Base-by-base conservation (phyloP, 2,329 filamentous ascomycete species). In the Neoarthrinium moseri region DNA sequence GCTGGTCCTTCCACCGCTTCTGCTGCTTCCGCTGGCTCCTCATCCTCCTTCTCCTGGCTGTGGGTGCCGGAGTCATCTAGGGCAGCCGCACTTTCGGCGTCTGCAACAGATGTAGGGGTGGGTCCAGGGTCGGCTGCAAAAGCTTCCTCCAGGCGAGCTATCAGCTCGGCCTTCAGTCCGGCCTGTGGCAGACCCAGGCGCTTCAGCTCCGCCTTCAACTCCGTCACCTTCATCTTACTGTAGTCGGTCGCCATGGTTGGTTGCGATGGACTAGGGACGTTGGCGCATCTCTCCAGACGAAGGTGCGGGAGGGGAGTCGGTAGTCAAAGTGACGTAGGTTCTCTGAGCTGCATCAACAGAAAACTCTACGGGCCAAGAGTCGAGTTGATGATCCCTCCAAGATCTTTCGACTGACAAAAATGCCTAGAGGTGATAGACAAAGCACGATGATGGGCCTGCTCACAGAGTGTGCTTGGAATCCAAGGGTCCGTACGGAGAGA, bases 181-280 rank as follows among this genome's bases (percentile, higher is more conserved):
- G 80, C 79, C 50, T 83, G 78, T 5, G 82, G 71, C 30, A 91
- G 77, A n/a, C 83, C 83, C 52, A 87, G 80, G 48, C 73, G 75
- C 67, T 88, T 90, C 33, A 91, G 75, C 71, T 91, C 86, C 18
- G 81, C 80, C 66, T 85, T 87, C 48, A 92, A 77, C 58, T 91
- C 86, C 26, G 83, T 74, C 51, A 92, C 88, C 68, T 88, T 91
- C 59, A 84, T 76, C 65, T 71, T 77, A 50, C 65, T 68, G 71
- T 75, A 81, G 55, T 80, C 76, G 42, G 68, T 66, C 37, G 67
- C 60, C 73, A 76, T 78, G 51, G 49, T 67, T 46, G 22, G 18
- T n/a, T 24, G 18, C 20, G 12, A 55, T 36, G 34, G 38, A 24
- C 33, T 22, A 46, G 32, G 30, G 33, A 33, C 44, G 43, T 32